Evolutionary conservation across 306 rosid species (phyloP).

Genomic region (Ochetophila trinervis): DNA sequence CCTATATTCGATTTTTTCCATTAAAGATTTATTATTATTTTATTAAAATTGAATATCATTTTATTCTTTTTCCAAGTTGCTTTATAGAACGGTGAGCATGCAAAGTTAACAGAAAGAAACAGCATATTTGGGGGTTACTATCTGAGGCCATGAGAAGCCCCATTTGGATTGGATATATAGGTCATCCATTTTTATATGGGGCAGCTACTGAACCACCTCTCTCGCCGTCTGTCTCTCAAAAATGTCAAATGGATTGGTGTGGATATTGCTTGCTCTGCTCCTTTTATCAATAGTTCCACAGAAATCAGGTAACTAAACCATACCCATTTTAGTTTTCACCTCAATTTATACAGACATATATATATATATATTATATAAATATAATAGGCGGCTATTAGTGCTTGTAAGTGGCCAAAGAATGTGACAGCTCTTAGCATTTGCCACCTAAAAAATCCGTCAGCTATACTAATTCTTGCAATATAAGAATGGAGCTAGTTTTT

Average conservation of each 20-base stretch:
- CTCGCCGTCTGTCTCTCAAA: constrained; percentile 25
- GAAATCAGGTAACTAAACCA: constrained; percentile 44
- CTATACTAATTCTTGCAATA: no score
- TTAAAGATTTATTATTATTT: no score
- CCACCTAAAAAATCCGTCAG: no score
- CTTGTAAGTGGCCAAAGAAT: no score
- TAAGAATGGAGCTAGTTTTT: no score
- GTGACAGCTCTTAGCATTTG: no score
- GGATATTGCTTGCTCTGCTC: constrained; percentile 42
- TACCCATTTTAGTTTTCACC: constrained; percentile 12
- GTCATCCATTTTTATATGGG: neutral
- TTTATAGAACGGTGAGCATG: no score
- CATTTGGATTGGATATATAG: constrained; percentile 2
- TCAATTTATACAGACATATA: no score
- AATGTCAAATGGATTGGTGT: constrained; percentile 38
- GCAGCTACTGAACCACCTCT: neutral
- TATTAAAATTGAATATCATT: no score
- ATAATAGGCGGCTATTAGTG: no score
- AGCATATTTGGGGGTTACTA: neutral
- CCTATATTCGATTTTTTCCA: neutral
- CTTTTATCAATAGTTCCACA: constrained; percentile 39
- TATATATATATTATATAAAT: no score
- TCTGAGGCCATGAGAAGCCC: constrained; percentile 7
- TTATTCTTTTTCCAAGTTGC: neutral
- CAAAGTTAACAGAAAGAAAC: no score